Conservation (phyloP, 2,329 filamentous ascomycete genomes). For the Diaporthe eres region DNA sequence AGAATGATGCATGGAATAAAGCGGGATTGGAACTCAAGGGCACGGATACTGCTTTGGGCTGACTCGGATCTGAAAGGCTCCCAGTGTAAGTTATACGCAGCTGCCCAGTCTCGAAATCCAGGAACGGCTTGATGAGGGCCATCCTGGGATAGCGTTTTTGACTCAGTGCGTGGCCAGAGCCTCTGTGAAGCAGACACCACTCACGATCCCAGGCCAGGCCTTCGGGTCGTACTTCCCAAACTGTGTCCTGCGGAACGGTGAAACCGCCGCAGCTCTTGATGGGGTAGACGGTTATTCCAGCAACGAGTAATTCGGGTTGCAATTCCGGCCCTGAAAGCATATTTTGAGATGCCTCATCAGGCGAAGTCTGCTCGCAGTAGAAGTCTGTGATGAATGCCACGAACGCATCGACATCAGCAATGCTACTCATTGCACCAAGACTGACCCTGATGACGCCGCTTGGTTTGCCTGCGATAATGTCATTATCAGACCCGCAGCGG, state of each 20-base stretch:
- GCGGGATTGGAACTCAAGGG: slow-evolving; percentile 79
- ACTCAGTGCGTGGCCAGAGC: slow-evolving; percentile 85
- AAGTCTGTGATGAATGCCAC: slow-evolving; percentile 80
- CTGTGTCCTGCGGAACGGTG: slow-evolving; percentile 70
- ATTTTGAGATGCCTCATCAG: background rate
- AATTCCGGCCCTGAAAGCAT: background rate
- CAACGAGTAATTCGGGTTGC: slow-evolving; percentile 62
- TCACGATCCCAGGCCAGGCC: slow-evolving; percentile 95
- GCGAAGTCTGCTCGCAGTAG: slow-evolving; percentile 56
- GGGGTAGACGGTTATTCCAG: slow-evolving; percentile 82
- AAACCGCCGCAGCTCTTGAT: slow-evolving; percentile 95
- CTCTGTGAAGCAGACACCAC: slow-evolving; percentile 93
- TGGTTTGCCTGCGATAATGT: slow-evolving; percentile 86
- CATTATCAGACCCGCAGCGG: slow-evolving; percentile 86
- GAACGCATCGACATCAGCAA: slow-evolving; percentile 80
- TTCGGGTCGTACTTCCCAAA: slow-evolving; percentile 85
- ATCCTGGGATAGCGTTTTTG: slow-evolving; percentile 92
- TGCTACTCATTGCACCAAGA: slow-evolving; percentile 89
- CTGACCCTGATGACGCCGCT: slow-evolving; percentile 90
- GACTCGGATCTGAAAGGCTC: slow-evolving; percentile 32
- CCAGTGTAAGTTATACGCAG: slow-evolving; percentile 72
- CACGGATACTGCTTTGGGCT: slow-evolving; percentile 59
- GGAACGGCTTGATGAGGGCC: slow-evolving; percentile 81
- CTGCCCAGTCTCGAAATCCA: slow-evolving; percentile 79
- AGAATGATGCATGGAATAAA: slow-evolving; percentile 59